These are phyloP conservation scores for Avena sativa DNA, from an alignment of 176 grass and related monocot species.

Conservation along the genomic window DNA sequence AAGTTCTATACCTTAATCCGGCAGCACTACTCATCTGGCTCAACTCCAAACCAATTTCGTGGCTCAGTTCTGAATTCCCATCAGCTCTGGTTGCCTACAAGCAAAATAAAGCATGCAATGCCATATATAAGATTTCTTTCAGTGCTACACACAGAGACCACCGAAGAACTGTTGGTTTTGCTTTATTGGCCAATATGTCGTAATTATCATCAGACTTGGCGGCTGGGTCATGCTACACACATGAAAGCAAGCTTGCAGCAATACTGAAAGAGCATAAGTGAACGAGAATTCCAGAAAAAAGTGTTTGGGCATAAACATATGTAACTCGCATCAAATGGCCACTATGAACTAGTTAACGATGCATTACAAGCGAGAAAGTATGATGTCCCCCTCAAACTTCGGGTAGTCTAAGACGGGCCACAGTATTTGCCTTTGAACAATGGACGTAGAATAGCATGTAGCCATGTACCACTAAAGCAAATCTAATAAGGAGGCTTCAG, in stretches of 20 bases:
- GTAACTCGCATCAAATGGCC: neutral
- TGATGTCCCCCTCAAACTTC: neutral
- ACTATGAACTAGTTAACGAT: neutral
- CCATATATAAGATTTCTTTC: neutral
- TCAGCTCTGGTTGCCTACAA: conserved; percentile 84
- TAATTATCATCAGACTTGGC: neutral
- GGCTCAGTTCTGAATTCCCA: conserved; percentile 62
- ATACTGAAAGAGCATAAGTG: neutral
- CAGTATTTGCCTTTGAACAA: neutral
- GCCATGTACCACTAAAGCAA: neutral
- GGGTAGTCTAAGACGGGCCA: neutral
- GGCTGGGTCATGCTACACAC: neutral
- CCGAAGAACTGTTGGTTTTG: conserved; percentile 9
- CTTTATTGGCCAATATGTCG: conserved; percentile 6
- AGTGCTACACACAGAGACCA: neutral
- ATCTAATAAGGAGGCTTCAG: neutral
- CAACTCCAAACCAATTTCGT: conserved; percentile 80
- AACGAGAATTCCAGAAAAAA: neutral
- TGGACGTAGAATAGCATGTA: neutral
- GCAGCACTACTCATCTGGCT: conserved; percentile 62
- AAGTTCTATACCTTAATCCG: conserved; percentile 66
- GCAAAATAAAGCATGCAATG: conserved; percentile 6
- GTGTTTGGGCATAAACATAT: neutral
- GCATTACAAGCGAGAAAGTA: conserved; percentile 17
- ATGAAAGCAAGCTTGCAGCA: conserved; percentile 28